phyloP scores from a whole-genome alignment of 768 basidiomycete genomes.

The Neoboletus subvelutipes region DNA sequence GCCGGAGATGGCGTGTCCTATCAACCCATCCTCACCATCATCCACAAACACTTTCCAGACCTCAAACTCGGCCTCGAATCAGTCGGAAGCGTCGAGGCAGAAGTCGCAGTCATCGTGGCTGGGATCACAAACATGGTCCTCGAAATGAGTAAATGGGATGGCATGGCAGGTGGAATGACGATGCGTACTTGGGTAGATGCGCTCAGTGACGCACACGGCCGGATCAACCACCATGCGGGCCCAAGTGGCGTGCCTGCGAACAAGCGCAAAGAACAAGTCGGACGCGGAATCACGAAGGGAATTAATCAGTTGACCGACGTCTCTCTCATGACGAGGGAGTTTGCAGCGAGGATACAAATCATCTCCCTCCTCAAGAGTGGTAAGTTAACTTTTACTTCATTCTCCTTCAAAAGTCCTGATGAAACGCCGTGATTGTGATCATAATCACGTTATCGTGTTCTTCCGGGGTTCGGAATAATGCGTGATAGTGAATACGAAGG shows the following conservation, averaged over 20 bases:
- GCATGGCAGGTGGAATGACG: slow-evolving; percentile 55
- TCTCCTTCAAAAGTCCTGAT: not conserved
- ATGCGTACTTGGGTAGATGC: slow-evolving; percentile 55
- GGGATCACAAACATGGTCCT: slow-evolving; percentile 55
- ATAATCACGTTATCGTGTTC: not conserved
- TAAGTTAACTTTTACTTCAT: slow-evolving; percentile 26
- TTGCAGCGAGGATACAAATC: slow-evolving; percentile 53
- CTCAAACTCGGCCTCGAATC: slow-evolving; percentile 46
- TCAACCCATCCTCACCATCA: slow-evolving; percentile 40
- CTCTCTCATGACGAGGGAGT: slow-evolving; percentile 51
- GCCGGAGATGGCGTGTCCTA: slow-evolving; percentile 58
- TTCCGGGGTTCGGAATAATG: not conserved
- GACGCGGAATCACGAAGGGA: slow-evolving; percentile 50
- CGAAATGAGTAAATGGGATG: slow-evolving; percentile 56
- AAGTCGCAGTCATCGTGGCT: slow-evolving; percentile 49
- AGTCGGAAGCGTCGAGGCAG: slow-evolving; percentile 46
- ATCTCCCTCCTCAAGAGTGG: slow-evolving; percentile 52
- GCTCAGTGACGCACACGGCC: slow-evolving; percentile 43
- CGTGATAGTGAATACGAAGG: slow-evolving; percentile 43
- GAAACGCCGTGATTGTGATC: slow-evolving; percentile 4
- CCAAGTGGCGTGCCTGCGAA: slow-evolving; percentile 9
- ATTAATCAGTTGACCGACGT: slow-evolving; percentile 51
- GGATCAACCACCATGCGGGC: slow-evolving; percentile 13
- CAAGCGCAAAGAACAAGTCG: slow-evolving; percentile 42
- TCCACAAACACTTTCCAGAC: slow-evolving; percentile 52